These are phyloP conservation scores for Blastocrithidia nonstop DNA, from an alignment of 208 protist species.

Conservation along the genomic window DNA sequence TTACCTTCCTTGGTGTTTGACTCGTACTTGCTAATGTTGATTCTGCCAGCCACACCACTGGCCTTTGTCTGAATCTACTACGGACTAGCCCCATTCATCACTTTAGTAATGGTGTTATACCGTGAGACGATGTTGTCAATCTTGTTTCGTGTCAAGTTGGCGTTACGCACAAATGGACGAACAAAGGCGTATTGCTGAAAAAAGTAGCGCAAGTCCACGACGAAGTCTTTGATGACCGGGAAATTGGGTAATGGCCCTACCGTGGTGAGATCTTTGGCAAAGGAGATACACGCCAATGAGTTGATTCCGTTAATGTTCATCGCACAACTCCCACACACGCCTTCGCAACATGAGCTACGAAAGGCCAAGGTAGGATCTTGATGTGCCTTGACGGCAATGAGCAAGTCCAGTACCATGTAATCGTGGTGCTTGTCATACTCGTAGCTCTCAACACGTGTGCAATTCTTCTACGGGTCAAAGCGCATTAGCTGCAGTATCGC, in stretches of 20 bases:
- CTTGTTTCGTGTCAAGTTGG: slow-evolving; percentile 62
- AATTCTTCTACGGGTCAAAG: slow-evolving; percentile 78
- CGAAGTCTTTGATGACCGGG: slow-evolving; percentile 85
- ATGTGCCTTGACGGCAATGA: slow-evolving; percentile 83
- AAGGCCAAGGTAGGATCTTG: slow-evolving; percentile 86
- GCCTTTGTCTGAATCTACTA: slow-evolving; percentile 10
- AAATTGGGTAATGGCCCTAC: slow-evolving; percentile 82
- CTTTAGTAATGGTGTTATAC: slow-evolving; percentile 51
- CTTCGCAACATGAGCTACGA: slow-evolving; percentile 83
- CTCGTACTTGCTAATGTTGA: slow-evolving; percentile 15
- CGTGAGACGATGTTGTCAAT: slow-evolving; percentile 64
- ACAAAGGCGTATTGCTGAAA: slow-evolving; percentile 86
- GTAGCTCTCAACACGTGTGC: slow-evolving; percentile 73
- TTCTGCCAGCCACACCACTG: slow-evolving; percentile 4
- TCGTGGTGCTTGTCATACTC: slow-evolving; percentile 84
- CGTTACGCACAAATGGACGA: slow-evolving; percentile 78
- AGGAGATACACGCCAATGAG: slow-evolving; percentile 84
- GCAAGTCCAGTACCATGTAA: slow-evolving; percentile 86
- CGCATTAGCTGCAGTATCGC: slow-evolving; percentile 73
- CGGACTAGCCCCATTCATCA: slow-evolving; percentile 45
- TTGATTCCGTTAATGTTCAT: slow-evolving; percentile 92
- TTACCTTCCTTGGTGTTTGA: background rate
- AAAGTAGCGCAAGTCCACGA: slow-evolving; percentile 83
- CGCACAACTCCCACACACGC: slow-evolving; percentile 87
- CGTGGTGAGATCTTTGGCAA: slow-evolving; percentile 68